Evolutionary conservation across 2,329 filamentous ascomycete genomes (phyloP).

Genomic region (Leptographium lundbergii): DNA sequence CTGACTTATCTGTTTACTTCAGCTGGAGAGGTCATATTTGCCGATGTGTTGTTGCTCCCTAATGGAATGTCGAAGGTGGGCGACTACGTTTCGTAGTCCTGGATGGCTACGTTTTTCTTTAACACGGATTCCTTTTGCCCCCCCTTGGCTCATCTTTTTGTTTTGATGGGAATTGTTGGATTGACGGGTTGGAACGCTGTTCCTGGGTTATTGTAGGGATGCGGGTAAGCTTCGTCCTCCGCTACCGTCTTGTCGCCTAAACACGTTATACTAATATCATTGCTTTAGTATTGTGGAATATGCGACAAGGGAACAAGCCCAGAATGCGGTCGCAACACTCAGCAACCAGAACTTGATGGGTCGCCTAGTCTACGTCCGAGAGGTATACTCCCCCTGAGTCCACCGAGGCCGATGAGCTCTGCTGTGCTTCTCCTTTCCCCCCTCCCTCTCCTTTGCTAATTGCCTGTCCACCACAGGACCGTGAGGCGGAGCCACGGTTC

Average conservation of each 20-base stretch:
- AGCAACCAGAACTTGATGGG: slow-evolving; percentile 99
- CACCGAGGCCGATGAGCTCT: background rate
- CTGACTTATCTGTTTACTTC: slow-evolving; percentile 24
- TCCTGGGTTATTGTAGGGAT: slow-evolving; percentile 95
- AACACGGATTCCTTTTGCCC: slow-evolving; percentile 2
- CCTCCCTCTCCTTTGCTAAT: background rate
- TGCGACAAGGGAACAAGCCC: slow-evolving; percentile 97
- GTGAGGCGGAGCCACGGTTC: slow-evolving; percentile 95
- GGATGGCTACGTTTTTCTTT: slow-evolving; percentile 56
- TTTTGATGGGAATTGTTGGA: slow-evolving; percentile 85
- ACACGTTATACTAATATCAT: background rate
- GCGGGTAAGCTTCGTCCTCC: slow-evolving; percentile 64
- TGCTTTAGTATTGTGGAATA: slow-evolving; percentile 93
- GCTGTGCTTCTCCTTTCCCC: background rate
- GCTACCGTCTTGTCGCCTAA: background rate
- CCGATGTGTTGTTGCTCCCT: slow-evolving; percentile 97
- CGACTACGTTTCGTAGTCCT: slow-evolving; percentile 69
- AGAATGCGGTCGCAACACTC: slow-evolving; percentile 90
- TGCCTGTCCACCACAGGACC: slow-evolving; percentile 49
- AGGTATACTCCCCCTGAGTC: slow-evolving; percentile 47
- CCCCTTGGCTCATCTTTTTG: slow-evolving; percentile 31
- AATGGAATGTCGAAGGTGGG: slow-evolving; percentile 99
- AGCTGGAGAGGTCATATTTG: slow-evolving; percentile 99
- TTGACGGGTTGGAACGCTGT: slow-evolving; percentile 95
- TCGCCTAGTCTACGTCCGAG: slow-evolving; percentile 93